Evolutionary conservation across 768 basidiomycete species (phyloP), one percentile per base, ranked within the genome.

Genomic region (Chalciporus chontae): DNA sequence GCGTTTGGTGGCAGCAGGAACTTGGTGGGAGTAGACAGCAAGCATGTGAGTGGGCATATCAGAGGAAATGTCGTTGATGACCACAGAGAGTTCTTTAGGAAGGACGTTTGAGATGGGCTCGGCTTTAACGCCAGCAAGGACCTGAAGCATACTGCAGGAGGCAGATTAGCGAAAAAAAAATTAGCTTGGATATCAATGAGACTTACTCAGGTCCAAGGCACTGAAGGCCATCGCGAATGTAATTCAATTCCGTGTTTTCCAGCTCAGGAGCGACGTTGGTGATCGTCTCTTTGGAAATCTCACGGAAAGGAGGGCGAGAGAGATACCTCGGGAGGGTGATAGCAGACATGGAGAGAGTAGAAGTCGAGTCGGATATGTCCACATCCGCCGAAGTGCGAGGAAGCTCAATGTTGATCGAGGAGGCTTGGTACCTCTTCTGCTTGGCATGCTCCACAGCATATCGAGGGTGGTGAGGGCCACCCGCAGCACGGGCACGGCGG

Each of bases 401-500:
- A 5, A 74, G 45, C 0, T 57, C 63, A 40, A 74, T 60, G 19
- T 66, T 53, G 21, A 73, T 42, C 23, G 57, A 47, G n/a, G 56
- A 53, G 5, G 57, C 17, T 5, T 63, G 57, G 11, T 31, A 21
- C 13, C 45, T 65, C 49, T 68, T 69, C 9, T 70, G 68, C 47
- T 69, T 77, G 17, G 77, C 73, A 13, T 73, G 71, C 31, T 68
- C 67, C 23, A 71, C 59, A 1, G 62, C 63, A 45, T 71, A 69
- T 47, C 69, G 70, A 9, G 71, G 55, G 21, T 63, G 63, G 24
- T 62, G 54, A 1, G 62, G 48, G 9, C 60, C 61, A 5, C 67
- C 67, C 6, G 61, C 60, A 5, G 57, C 53, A 32, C 71, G 71
- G 15, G 63, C 65, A n/a, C 76, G 71, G 27, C 76, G 71, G 10